These are phyloP conservation scores for Erodium moschatum DNA, from an alignment of 441 rosid species.

Conservation along the genomic window DNA sequence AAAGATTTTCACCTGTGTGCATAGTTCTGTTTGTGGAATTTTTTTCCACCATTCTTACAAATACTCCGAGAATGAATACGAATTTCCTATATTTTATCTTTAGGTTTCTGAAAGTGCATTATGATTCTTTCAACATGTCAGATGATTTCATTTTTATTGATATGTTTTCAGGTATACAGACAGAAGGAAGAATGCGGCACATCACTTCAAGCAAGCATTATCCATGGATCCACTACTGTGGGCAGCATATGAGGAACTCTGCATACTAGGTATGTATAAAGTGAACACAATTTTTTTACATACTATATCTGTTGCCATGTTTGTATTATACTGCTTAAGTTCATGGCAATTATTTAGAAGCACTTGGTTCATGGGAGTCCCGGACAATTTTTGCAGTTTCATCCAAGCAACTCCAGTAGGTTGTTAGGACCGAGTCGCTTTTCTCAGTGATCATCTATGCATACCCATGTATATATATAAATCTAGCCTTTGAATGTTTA, in stretches of 20 bases:
- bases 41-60: not conserved
- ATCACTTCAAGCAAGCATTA: conserved; percentile 78
- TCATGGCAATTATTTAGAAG: conserved; percentile 12
- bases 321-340: conserved; percentile 10
- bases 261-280: conserved; percentile 60
- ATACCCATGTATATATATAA: not conserved
- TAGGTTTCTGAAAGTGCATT: not conserved
- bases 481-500: conserved; percentile 21
- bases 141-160: conserved; percentile 12
- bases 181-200: conserved; percentile 64
- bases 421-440: not conserved
- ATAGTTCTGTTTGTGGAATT: not conserved
- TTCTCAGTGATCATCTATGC: conserved; percentile 1
- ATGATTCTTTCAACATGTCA: not conserved
- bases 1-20: not conserved
- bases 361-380: not conserved
- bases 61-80: not conserved
- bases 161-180: conserved; percentile 73
- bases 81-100: not conserved
- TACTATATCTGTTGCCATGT: not conserved
- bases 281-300: conserved; percentile 1
- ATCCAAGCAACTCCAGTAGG: not conserved
- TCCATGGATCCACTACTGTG: conserved; percentile 80
- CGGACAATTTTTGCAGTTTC: not conserved
- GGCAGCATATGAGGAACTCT: conserved; percentile 91